Evolutionary conservation across 805 yeast species (phyloP), one percentile per base, ranked within the genome.

Genomic region (Candida sithepensis): DNA sequence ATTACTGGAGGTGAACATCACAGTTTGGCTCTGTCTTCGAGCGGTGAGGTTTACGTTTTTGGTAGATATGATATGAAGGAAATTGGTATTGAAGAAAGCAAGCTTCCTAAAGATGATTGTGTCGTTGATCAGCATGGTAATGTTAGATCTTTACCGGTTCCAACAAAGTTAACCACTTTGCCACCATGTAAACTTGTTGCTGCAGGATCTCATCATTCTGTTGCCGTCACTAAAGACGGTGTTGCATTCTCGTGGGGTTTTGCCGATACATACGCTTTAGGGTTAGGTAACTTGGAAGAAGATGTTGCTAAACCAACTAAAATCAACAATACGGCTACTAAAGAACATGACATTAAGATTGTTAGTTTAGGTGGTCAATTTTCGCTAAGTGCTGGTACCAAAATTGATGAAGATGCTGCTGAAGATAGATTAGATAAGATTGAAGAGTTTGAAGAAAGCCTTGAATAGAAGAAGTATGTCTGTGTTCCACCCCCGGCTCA

Each of bases 311-410:
- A 72, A 19, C 99, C 99, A 39, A 87, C 97, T 0, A 79, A 92
- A 66, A 88, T 94, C 58, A 81, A 83, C 56, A 94, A 95, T 66
- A 94, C 98, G 3, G 99, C 99, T 2, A 90, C 97, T 0, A 85
- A 82, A 58, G 79, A 79, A 46, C 84, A 87, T 47, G 79, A 84
- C 53, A 88, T 94, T 56, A 63, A 72, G 39, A 54, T 81, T 40
- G 78, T 87, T 52, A 91, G 96, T n/a, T 94, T 94, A 41, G 99
- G 99, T 51, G 99, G 98, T 20, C 99, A 94, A 69, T 94, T 88
- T 62, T 85, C 96, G 45, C 85, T 90, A 8, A 79, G 92, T 63
- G 97, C 90, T 37, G 97, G 98, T 46, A 67, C 76, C 32, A 80
- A 78, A 57, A 61, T 75, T 53, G 77, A 72, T 45, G 83, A 79